Evolutionary conservation across 306 rosid genomes (phyloP).

Genomic region (Citrullus amarus): DNA sequence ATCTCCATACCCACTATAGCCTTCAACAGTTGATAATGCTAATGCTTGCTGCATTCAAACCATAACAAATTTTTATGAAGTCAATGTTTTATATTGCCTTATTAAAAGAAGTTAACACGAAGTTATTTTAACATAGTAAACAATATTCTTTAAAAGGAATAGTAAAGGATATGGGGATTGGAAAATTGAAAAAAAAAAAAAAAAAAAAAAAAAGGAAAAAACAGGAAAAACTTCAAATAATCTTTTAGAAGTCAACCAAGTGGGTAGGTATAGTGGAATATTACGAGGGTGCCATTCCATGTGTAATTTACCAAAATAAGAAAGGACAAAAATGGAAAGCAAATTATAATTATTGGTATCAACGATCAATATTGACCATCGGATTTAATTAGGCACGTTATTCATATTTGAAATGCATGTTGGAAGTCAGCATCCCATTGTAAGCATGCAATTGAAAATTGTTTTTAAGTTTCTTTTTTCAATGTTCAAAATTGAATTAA

Average conservation of each 20-base stretch:
- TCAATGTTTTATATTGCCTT: too few species aligned
- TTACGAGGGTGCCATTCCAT: neutral
- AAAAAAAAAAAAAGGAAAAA: neutral
- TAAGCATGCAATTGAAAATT: neutral
- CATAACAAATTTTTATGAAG: neutral
- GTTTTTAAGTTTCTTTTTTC: neutral
- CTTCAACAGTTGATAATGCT: slow-evolving; percentile 36
- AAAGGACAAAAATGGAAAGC: too few species aligned
- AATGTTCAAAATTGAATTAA: neutral
- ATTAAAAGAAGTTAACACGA: too few species aligned
- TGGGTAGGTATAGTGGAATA: neutral
- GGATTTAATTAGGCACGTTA: neutral
- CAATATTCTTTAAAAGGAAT: too few species aligned
- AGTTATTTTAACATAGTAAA: too few species aligned
- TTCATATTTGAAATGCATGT: neutral
- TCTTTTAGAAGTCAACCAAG: neutral
- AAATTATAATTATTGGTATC: neutral
- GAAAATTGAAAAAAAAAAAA: too few species aligned
- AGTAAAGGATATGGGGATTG: too few species aligned
- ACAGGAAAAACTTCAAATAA: neutral
- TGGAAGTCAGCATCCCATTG: neutral
- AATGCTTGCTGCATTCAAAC: slow-evolving; percentile 29
- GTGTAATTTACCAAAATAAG: neutral
- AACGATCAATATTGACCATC: neutral
- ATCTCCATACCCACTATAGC: slow-evolving; percentile 58